Base-by-base conservation (phyloP, 192 early-diverging fungal species). In the Coemansia sp. region DNA sequence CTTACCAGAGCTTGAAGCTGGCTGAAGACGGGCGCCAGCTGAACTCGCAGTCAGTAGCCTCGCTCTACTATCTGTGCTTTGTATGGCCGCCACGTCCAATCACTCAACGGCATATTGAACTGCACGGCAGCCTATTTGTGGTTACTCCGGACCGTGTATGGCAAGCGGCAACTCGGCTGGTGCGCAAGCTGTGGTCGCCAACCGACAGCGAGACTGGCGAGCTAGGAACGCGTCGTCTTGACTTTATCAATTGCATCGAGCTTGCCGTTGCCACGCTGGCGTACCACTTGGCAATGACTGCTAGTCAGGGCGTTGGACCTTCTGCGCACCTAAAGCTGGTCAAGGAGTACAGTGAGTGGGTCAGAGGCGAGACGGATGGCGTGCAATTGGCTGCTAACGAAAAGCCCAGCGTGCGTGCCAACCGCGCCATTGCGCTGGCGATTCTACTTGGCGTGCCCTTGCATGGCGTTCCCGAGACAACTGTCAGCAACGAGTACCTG, bases 111-210 rank as follows among this genome's bases (percentile, higher is more conserved):
- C 72, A 74, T 24, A 42, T 79, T 16, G 77, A 79, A 60, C 72
- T 79, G 2, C 77, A 79, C 11, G 38, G 33, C 15, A 46, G 59
- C 2, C 60, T 79, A 36, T 70, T 79, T 60, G 38, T 44, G 13
- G 77, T 79, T 60, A 79, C 77, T 22, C 78, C 78, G 13, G 78
- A 80, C 33, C 78, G 78, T n/a, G 73, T 69, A 2, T 80, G 78
- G 78, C 72, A 66, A 36, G 59, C 73, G 11, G 70, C 66, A 13
- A 69, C 65, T 41, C 78, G 78, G 4, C 49, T 75, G 61, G 46
- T 74, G 34, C 64, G 65, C 22, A 70, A 42, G 40, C 59, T 70
- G 18, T 69, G 71, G 63, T 27, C 63, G 2, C 15, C 29, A 22
- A 11, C 63, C 1, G 63, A 27, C 20, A 20, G 7, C 52, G 57